Percentiles rank a stretch among this genome's conserved stretches.
phyloP scores from a whole-genome alignment of 129 eudicot genomes.

The carrot (Daucus carota) region DNA sequence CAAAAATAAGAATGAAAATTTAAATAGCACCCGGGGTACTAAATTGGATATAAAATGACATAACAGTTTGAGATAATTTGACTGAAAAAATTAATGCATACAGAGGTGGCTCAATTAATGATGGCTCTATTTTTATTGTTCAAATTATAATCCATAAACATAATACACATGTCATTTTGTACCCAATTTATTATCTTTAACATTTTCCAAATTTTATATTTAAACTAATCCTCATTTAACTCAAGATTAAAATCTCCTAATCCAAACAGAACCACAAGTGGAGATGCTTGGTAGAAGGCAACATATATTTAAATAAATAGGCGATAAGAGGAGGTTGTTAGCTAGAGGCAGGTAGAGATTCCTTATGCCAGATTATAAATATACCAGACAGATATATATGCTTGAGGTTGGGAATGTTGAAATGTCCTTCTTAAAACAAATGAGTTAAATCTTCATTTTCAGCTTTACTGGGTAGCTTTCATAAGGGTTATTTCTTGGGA shows the following conservation, averaged over 20 bases:
- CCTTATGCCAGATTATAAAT: background rate
- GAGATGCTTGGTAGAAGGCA: background rate
- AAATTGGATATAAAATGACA: too few relatives aligned
- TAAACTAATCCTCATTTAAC: background rate
- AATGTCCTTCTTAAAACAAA: background rate
- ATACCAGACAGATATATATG: background rate
- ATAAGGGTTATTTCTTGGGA: background rate
- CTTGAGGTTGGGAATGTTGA: slow-evolving; percentile 2
- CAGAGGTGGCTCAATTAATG: too few relatives aligned
- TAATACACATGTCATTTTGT: too few relatives aligned
- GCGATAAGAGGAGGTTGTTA: background rate
- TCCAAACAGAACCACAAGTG: background rate
- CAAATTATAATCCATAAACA: too few relatives aligned
- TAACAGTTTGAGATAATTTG: too few relatives aligned
- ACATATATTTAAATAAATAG: background rate
- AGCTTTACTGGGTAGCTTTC: background rate
- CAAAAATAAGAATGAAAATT: too few relatives aligned
- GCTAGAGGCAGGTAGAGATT: background rate
- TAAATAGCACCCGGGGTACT: too few relatives aligned
- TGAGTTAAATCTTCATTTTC: background rate
- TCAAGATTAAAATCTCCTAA: background rate
- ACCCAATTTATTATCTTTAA: too few relatives aligned
- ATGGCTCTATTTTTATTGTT: too few relatives aligned
- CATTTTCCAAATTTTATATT: too few relatives aligned
- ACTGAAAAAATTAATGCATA: too few relatives aligned